Percentiles rank a stretch among this genome's conserved stretches.
Evolutionary conservation across 441 rosid species (phyloP).

Genomic region (Populus hybrid): DNA sequence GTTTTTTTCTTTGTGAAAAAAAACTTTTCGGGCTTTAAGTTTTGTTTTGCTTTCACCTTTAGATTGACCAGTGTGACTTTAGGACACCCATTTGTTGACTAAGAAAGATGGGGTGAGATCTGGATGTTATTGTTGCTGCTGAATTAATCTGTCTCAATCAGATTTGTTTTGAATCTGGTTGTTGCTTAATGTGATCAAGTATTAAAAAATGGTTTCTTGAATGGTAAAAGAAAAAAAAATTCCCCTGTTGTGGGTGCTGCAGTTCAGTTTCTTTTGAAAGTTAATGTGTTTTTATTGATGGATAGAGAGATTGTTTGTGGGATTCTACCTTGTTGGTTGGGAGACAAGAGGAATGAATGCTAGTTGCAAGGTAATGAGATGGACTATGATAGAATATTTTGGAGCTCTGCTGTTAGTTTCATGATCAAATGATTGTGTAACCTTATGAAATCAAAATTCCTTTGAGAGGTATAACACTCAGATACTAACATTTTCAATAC

Average conservation of each 20-base stretch:
- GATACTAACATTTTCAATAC: not conserved
- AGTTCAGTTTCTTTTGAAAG: not conserved
- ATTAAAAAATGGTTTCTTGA: not conserved
- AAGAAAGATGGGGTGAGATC: constrained; percentile 34
- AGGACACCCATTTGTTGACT: constrained; percentile 17
- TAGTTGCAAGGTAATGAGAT: not conserved
- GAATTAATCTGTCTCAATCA: not conserved
- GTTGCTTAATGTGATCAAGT: not conserved
- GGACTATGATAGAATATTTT: not conserved
- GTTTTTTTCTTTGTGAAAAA: not conserved
- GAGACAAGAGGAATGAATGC: not conserved
- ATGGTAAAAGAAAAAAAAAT: not conserved
- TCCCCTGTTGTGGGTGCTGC: constrained; percentile 2
- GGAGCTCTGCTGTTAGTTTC: not conserved
- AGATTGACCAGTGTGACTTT: constrained; percentile 15
- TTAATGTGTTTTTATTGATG: not conserved
- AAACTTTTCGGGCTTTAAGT: not conserved
- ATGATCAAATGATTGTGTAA: not conserved
- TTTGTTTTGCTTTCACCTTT: constrained; percentile 22
- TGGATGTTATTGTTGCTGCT: constrained; percentile 16
- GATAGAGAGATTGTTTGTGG: not conserved
- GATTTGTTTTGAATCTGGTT: constrained; percentile 4
- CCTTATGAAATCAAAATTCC: not conserved
- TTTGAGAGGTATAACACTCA: not conserved
- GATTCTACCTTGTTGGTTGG: constrained; percentile 2